Conservation (phyloP, 345 rosid species). For the Capsella bursapastoris region DNA sequence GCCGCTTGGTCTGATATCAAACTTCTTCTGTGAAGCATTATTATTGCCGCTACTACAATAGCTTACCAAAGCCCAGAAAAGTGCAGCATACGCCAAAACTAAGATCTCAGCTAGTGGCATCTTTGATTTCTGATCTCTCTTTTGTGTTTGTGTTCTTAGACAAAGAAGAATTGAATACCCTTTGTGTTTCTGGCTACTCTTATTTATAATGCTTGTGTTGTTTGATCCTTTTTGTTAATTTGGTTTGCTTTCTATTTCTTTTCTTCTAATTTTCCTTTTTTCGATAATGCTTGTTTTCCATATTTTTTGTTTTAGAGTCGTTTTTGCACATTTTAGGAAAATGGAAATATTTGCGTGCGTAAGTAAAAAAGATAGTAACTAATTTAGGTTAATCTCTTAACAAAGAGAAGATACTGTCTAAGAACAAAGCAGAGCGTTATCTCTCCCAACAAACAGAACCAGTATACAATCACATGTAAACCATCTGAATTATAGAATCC, state of each 20-base stretch:
- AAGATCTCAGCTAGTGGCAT: constrained; percentile 4
- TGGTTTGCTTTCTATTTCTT: background rate
- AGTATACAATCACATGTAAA: too few species aligned
- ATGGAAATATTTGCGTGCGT: constrained; percentile 2
- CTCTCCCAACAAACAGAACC: too few species aligned
- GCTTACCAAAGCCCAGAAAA: background rate
- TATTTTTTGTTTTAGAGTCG: background rate
- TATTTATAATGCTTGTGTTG: background rate
- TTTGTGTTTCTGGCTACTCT: background rate
- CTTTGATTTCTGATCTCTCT: constrained; percentile 14
- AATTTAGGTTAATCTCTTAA: too few species aligned
- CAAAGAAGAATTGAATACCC: background rate
- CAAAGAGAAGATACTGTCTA: too few species aligned
- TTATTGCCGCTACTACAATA: background rate
- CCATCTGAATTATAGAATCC: too few species aligned
- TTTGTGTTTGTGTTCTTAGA: background rate
- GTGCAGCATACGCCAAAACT: background rate
- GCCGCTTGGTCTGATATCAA: background rate
- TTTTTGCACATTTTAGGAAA: background rate
- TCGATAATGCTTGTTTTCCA: background rate
- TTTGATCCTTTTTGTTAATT: constrained; percentile 6
- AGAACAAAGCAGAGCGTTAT: too few species aligned
- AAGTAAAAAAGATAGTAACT: background rate
- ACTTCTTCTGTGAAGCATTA: constrained; percentile 4
- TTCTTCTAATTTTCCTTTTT: background rate